These are phyloP conservation scores for Tricholoma sp. DNA, from an alignment of 768 basidiomycete species.

Conservation along the genomic window DNA sequence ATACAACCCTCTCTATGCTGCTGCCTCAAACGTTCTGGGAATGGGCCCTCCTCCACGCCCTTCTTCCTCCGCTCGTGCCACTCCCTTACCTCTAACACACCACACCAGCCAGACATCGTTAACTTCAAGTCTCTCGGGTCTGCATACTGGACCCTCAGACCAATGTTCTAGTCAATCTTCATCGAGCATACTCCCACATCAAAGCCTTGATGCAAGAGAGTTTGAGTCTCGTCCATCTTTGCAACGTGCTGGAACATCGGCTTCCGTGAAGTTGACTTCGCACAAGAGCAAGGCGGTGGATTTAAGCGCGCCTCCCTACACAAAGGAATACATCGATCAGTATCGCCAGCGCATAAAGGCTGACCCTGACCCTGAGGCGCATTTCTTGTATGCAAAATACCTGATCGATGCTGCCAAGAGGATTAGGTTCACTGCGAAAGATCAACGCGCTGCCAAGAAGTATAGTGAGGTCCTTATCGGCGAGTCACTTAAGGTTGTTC, in stretches of 20 bases:
- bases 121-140: conserved; percentile 28
- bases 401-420: conserved; percentile 97
- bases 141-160: conserved; percentile 17
- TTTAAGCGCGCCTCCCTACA: conserved; percentile 79
- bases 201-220: conserved; percentile 34
- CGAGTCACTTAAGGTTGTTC: conserved; percentile 89
- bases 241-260: conserved; percentile 52
- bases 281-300: conserved; percentile 79
- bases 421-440: conserved; percentile 66
- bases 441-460: conserved; percentile 82
- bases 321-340: conserved; percentile 95
- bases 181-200: conserved; percentile 21
- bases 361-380: conserved; percentile 97
- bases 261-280: conserved; percentile 52
- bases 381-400: conserved; percentile 98
- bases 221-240: conserved; percentile 55
- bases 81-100: conserved; percentile 18
- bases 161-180: conserved; percentile 13
- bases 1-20: conserved; percentile 61
- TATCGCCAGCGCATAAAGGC: conserved; percentile 96
- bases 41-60: conserved; percentile 60
- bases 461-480: conserved; percentile 84
- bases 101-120: conserved; percentile 20
- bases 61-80: conserved; percentile 14
- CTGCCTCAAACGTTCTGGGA: conserved; percentile 77